These are phyloP conservation scores for Aureobasidium sp. DNA, from an alignment of 2,329 filamentous ascomycete genomes.

Conservation along the genomic window DNA sequence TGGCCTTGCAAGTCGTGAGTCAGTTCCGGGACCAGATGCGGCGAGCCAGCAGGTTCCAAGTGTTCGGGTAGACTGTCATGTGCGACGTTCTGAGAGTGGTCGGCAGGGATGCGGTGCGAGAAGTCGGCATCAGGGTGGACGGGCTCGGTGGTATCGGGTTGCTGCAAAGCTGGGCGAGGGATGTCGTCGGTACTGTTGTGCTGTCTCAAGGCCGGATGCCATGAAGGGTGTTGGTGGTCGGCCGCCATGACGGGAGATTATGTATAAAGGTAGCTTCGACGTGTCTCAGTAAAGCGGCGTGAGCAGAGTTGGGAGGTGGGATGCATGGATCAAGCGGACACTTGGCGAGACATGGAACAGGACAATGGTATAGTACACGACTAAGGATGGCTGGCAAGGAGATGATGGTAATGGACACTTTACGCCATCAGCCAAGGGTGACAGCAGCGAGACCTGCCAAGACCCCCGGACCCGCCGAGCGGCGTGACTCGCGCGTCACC, in stretches of 20 bases:
- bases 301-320: background rate
- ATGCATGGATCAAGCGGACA: background rate
- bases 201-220: conserved; percentile 12
- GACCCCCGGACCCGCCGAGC: background rate
- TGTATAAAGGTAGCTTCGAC: conserved; percentile 5
- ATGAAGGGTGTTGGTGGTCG: background rate
- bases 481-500: background rate
- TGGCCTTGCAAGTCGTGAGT: conserved; percentile 2
- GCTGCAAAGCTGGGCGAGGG: background rate
- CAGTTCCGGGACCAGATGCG: background rate
- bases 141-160: background rate
- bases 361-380: background rate
- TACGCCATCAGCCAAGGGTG: conserved; percentile 1
- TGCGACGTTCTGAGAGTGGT: background rate
- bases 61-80: background rate
- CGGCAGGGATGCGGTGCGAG: background rate
- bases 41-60: background rate
- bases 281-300: conserved; percentile 10
- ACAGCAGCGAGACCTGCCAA: background rate
- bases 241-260: conserved; percentile 6
- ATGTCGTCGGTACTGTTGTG: conserved; percentile 2
- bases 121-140: conserved; percentile 1
- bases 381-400: background rate
- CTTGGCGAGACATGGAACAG: conserved; percentile 4
- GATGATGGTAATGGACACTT: background rate